Conservation (phyloP, 352 stramenopile species). For the Globisporangium apiculatum region DNA sequence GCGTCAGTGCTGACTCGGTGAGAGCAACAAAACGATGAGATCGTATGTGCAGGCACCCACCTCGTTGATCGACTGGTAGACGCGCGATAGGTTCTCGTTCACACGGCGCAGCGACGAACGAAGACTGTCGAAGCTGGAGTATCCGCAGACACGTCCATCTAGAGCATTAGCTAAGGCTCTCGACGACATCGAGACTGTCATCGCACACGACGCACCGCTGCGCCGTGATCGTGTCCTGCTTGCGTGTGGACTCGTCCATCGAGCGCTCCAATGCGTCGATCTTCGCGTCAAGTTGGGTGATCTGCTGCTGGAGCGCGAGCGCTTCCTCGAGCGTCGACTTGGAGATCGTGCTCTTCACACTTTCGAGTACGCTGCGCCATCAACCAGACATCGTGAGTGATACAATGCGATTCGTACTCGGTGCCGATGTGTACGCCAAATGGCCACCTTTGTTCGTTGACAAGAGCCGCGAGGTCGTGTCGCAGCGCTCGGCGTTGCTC, state of each 20-base stretch:
- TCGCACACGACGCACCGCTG: background rate
- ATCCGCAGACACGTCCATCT: background rate
- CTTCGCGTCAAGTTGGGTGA: constrained; percentile 6
- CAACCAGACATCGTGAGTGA: background rate
- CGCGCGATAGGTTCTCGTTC: constrained; percentile 18
- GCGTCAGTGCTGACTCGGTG: too few relatives aligned
- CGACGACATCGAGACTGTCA: too few relatives aligned
- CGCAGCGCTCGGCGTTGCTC: background rate
- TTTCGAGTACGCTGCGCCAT: constrained; percentile 1
- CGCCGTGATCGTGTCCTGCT: background rate
- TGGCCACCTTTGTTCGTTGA: background rate
- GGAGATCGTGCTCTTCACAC: constrained; percentile 3
- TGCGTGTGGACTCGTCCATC: constrained; percentile 10
- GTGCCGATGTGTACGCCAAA: too few relatives aligned
- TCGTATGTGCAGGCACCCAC: background rate
- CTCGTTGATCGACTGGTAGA: constrained; percentile 27
- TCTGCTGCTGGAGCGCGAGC: constrained; percentile 9
- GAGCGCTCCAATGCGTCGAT: constrained; percentile 13
- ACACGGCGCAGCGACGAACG: constrained; percentile 9
- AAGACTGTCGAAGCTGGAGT: constrained; percentile 8
- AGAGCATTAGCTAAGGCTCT: background rate
- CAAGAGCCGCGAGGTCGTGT: background rate
- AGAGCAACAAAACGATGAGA: too few relatives aligned
- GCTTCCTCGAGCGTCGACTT: constrained; percentile 2
- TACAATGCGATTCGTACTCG: background rate